Percentiles rank a stretch among this genome's conserved stretches.
Conservation (phyloP, 1,284 basidiomycete genomes). For the Rhodotorula sp. region DNA sequence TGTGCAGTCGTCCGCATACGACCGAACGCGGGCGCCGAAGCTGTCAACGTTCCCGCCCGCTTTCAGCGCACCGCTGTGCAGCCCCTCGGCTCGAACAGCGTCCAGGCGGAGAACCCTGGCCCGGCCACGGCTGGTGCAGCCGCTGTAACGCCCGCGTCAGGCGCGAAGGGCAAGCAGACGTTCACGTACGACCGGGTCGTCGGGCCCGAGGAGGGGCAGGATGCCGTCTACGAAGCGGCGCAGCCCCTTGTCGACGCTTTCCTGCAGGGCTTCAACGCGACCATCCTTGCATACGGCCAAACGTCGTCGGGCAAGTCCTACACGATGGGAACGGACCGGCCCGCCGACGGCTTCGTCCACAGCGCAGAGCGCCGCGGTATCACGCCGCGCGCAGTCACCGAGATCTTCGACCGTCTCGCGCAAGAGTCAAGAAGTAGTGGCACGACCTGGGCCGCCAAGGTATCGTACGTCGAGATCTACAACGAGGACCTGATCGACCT, state of each 20-base stretch:
- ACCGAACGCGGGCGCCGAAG: conserved; percentile 73
- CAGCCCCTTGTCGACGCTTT: conserved; percentile 85
- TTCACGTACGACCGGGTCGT: conserved; percentile 96
- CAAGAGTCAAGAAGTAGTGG: conserved; percentile 58
- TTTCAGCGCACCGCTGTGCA: conserved; percentile 89
- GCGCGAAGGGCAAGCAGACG: conserved; percentile 63
- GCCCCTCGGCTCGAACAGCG: conserved; percentile 60
- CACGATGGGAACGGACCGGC: conserved; percentile 82
- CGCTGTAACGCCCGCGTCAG: not conserved
- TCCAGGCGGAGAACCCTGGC: conserved; percentile 61
- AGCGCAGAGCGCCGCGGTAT: conserved; percentile 70
- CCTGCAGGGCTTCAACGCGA: conserved; percentile 94
- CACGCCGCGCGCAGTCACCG: conserved; percentile 91
- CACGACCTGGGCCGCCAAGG: conserved; percentile 55
- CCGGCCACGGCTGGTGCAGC: conserved; percentile 56
- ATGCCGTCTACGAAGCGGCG: conserved; percentile 81
- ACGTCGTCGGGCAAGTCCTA: conserved; percentile 96
- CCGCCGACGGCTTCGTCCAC: conserved; percentile 68
- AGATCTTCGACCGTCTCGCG: conserved; percentile 77
- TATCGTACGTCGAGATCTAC: conserved; percentile 94
- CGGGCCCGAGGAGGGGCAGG: conserved; percentile 75
- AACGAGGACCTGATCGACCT: conserved; percentile 67
- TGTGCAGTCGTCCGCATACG: conserved; percentile 84
- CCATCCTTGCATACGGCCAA: conserved; percentile 96
- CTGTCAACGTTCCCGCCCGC: conserved; percentile 76